Evolutionary conservation across 2,329 filamentous ascomycete species (phyloP), one percentile per base, ranked within the genome.

Genomic region (Delphinella strobiligena): DNA sequence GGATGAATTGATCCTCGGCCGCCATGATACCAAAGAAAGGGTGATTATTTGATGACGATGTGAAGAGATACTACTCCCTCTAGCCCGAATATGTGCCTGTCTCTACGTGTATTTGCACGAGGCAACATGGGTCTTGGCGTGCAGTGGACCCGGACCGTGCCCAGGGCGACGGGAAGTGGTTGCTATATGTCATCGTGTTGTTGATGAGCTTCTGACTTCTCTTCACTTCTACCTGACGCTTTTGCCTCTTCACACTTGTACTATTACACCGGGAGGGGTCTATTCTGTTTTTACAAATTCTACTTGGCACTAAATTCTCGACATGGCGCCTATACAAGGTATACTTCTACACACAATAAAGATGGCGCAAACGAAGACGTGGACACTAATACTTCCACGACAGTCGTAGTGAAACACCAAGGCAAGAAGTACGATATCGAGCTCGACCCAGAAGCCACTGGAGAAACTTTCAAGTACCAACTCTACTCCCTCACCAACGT

Each of bases 381-480:
- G n/a, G n/a, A n/a, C n/a, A n/a, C n/a, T n/a, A n/a, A n/a, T n/a
- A n/a, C n/a, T 12, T 29, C 34, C 18, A 37, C 36, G 5, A 33
- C 48, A 93, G 88, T 98, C 51, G 72, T 87, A 58, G 81, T 98
- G 51, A 96, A 93, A 65, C 89, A 98, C 61, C 80, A 87, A 59
- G 89, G 89, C 67, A 95, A 91, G 62, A 89, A 88, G 60, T 82
- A 96, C 68, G 80, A 96, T 57, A 75, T 98, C 60, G 89, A 96
- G 46, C 76, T 98, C 54, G 89, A 96, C 59, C 73, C 83, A 32
- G 71, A 75, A 18, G 80, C 84, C 34, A 86, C 78, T 46, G 91
- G 91, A 62, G 87, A 95, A 62, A 84, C 83, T 42, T 86, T 98
- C 69, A 98, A 96, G 62, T 85, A 83, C 55, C 91, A 96, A 61